Conservation (phyloP, 805 yeast species). For the Jamesozyma spencerorum region DNA sequence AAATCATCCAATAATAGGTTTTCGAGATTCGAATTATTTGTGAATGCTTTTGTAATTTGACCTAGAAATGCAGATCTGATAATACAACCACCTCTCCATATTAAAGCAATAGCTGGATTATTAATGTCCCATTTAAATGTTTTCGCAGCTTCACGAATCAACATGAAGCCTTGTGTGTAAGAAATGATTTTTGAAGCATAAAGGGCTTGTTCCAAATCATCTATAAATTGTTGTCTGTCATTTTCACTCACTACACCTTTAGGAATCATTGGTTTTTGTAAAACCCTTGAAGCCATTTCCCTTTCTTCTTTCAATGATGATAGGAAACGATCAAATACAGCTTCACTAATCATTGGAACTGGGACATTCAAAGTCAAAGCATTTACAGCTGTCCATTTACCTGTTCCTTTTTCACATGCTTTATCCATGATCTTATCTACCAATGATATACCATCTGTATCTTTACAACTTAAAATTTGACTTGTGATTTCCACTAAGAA, state of each 20-base stretch:
- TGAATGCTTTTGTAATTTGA: conserved; percentile 94
- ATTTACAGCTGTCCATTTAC: conserved; percentile 99
- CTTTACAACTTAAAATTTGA: conserved; percentile 84
- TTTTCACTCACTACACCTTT: conserved; percentile 53
- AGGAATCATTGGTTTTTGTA: conserved; percentile 70
- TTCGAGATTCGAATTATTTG: conserved; percentile 86
- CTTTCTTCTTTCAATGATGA: conserved; percentile 91
- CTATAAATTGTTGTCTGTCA: conserved; percentile 67
- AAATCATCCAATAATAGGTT: conserved; percentile 92
- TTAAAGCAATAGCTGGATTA: conserved; percentile 96
- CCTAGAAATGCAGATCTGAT: conserved; percentile 97
- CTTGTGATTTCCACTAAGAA: conserved; percentile 95
- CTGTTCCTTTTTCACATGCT: conserved; percentile 99
- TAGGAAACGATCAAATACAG: conserved; percentile 92
- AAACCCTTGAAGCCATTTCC: conserved; percentile 66
- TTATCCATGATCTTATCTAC: conserved; percentile 94
- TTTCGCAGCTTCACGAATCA: conserved; percentile 95
- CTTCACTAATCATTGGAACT: conserved; percentile 96
- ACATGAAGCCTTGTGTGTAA: conserved; percentile 99
- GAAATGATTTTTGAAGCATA: conserved; percentile 98
- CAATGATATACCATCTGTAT: conserved; percentile 82
- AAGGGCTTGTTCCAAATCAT: conserved; percentile 93
- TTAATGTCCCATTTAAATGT: conserved; percentile 95
- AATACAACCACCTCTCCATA: conserved; percentile 99
- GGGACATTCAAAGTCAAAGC: conserved; percentile 98